A percentile compares a stretch with the other conserved stretches of the same genome.
Evolutionary conservation across 1,284 basidiomycete genomes (phyloP).

Genomic region (Cystobasidiaceae sp.): DNA sequence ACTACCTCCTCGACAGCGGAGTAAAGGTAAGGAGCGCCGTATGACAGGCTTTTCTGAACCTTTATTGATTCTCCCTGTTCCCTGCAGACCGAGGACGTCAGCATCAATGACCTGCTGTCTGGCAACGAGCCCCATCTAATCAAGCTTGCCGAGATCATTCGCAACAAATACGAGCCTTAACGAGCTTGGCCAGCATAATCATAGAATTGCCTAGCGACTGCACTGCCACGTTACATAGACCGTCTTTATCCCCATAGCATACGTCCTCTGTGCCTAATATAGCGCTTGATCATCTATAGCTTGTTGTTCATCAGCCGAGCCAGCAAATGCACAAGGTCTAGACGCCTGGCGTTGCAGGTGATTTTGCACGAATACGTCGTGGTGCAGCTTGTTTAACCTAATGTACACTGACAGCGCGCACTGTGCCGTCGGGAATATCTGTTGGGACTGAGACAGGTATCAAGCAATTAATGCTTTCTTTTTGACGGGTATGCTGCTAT

Average conservation of each 20-base stretch:
- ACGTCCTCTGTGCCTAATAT: too few relatives aligned
- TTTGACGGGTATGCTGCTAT: background rate
- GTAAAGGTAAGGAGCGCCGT: slow-evolving; percentile 53
- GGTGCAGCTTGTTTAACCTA: too few relatives aligned
- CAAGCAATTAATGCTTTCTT: background rate
- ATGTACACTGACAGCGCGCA: too few relatives aligned
- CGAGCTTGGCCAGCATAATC: background rate
- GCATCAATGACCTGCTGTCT: slow-evolving; percentile 79
- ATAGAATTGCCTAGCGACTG: background rate
- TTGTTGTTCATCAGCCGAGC: too few relatives aligned
- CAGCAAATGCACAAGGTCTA: too few relatives aligned
- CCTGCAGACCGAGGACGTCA: slow-evolving; percentile 65
- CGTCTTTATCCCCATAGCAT: too few relatives aligned
- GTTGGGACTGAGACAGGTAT: too few relatives aligned
- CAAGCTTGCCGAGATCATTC: slow-evolving; percentile 66
- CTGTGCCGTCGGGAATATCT: too few relatives aligned
- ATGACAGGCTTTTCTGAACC: background rate
- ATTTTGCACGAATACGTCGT: too few relatives aligned
- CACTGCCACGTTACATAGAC: too few relatives aligned
- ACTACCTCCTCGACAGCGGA: slow-evolving; percentile 80
- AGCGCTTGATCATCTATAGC: background rate
- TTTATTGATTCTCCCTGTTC: background rate
- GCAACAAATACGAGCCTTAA: background rate
- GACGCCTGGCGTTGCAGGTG: too few relatives aligned
- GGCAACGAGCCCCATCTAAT: slow-evolving; percentile 72